Percentiles rank a stretch among this genome's conserved stretches.
phyloP scores from a whole-genome alignment of 2,329 filamentous ascomycete species.

The Plectosphaerella plurivora region DNA sequence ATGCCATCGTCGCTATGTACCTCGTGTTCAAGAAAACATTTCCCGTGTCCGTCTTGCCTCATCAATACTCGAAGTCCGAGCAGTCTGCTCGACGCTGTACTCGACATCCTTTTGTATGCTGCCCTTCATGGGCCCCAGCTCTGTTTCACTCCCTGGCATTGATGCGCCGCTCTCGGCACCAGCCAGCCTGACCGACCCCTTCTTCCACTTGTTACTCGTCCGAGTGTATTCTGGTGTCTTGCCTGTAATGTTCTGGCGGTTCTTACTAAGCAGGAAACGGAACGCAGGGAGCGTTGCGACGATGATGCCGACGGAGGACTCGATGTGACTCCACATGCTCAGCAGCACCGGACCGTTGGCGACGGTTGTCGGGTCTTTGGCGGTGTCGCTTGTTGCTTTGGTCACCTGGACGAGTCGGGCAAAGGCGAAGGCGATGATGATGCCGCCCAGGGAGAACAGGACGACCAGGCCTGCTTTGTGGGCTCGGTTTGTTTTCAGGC shows the following conservation, averaged over 20 bases:
- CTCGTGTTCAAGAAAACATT: too few relatives aligned
- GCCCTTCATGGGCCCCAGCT: slow-evolving; percentile 2
- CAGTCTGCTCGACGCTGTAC: slow-evolving; percentile 1
- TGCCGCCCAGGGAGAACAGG: slow-evolving; percentile 8
- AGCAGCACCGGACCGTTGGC: slow-evolving; percentile 9
- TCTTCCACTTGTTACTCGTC: slow-evolving; percentile 4
- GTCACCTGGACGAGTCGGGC: slow-evolving; percentile 3
- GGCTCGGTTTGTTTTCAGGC: slow-evolving; percentile 1
- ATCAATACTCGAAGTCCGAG: too few relatives aligned
- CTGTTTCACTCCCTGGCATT: slow-evolving; percentile 4
- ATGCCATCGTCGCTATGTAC: too few relatives aligned
- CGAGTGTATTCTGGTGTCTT: slow-evolving; percentile 3
- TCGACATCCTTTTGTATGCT: slow-evolving; percentile 3
- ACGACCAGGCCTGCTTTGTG: slow-evolving; percentile 8
- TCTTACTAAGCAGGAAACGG: slow-evolving; percentile 6
- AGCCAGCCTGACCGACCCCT: background rate
- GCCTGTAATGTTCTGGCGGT: slow-evolving; percentile 1
- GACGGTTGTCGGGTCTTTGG: slow-evolving; percentile 6
- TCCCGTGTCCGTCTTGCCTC: too few relatives aligned
- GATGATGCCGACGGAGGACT: slow-evolving; percentile 8
- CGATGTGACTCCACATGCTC: slow-evolving; percentile 11
- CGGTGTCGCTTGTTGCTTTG: slow-evolving; percentile 7
- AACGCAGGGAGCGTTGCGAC: slow-evolving; percentile 10
- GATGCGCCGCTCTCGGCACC: background rate
- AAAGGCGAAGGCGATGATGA: slow-evolving; percentile 10